Percentiles rank a stretch among this genome's conserved stretches.
Conservation (phyloP, 768 basidiomycete genomes). For the Leccinum subgranulosum region DNA sequence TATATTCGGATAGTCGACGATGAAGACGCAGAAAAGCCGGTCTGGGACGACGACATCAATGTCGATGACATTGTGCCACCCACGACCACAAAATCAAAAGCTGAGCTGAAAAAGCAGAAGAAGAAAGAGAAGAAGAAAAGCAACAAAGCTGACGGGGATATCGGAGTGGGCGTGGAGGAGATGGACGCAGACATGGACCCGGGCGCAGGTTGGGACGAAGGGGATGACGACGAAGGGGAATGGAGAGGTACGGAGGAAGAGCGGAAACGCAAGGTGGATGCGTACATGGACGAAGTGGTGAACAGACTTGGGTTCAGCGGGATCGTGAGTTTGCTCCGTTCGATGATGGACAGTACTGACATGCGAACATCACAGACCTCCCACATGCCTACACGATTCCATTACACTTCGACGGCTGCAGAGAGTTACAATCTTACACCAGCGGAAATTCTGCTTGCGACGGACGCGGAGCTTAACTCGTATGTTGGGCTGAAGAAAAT, state of each 20-base stretch:
- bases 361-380: slow-evolving; percentile 58
- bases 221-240: slow-evolving; percentile 50
- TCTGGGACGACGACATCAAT: slow-evolving; percentile 90
- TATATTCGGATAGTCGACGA: slow-evolving; percentile 24
- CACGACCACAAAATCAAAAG: slow-evolving; percentile 31
- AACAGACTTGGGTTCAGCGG: slow-evolving; percentile 88
- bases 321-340: slow-evolving; percentile 53
- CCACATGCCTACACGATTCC: slow-evolving; percentile 89
- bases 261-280: slow-evolving; percentile 75
- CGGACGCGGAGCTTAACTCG: slow-evolving; percentile 89
- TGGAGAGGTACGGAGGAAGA: slow-evolving; percentile 91
- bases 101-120: slow-evolving; percentile 32
- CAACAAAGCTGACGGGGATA: slow-evolving; percentile 38
- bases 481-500: slow-evolving; percentile 87
- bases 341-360: background rate
- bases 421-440: slow-evolving; percentile 71
- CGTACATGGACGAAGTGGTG: slow-evolving; percentile 91
- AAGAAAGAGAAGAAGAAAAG: slow-evolving; percentile 51
- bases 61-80: slow-evolving; percentile 58
- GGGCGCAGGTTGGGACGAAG: slow-evolving; percentile 33
- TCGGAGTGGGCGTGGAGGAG: slow-evolving; percentile 45
- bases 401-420: slow-evolving; percentile 70
- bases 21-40: slow-evolving; percentile 63
- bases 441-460: slow-evolving; percentile 86
- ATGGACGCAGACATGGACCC: slow-evolving; percentile 60